Base-by-base conservation (phyloP, 148 eudicot genomes). In the Rhododendron ferrugineum region DNA sequence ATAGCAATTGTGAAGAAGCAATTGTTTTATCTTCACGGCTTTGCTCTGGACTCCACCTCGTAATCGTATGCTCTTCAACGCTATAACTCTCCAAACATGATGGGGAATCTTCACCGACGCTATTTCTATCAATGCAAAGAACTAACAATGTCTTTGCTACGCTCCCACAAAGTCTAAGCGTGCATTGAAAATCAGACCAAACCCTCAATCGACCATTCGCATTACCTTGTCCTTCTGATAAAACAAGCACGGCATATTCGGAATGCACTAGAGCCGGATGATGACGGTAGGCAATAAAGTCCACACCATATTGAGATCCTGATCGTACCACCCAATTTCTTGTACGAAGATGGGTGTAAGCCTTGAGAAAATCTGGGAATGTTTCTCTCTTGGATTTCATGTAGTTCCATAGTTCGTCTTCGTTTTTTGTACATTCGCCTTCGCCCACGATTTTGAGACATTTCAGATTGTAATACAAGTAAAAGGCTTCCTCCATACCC, bases 321-420 rank as follows among this genome's bases (percentile, higher is more conserved):
- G 93, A 85, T 70, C 95, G 92, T 79, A 96, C 94, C 56, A 96
- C 91, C 96, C 97, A 96, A 78, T 94, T 96, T 88, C 91, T 93
- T 68, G 42, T 81, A 37, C 95, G 92, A 30, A 93, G 88, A 87
- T 93, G 92, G 82, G 90, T 88, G 85, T 94, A 96, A 16, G 93
- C 95, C 86, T 93, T 91, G 84, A 83, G 91, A 3, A 87, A 34
- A 75, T 81, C 79, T 5, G 94, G 91, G 82, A 93, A 93, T 52
- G 81, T 73, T 60, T 88, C 85, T 42, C 85, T 82, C 85, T 85
- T 88, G 30, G 93, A 88, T 77, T 76, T 85, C 95, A 93, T 91
- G 80, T 90, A 88, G 11, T 83, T 76, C 98, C 97, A 96, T 36
- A 91, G 46, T 85, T 93, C 91, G 23, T 87, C 85, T 7, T 86